phyloP scores from a whole-genome alignment of 305 asterid species.

The Solanum chacoense region DNA sequence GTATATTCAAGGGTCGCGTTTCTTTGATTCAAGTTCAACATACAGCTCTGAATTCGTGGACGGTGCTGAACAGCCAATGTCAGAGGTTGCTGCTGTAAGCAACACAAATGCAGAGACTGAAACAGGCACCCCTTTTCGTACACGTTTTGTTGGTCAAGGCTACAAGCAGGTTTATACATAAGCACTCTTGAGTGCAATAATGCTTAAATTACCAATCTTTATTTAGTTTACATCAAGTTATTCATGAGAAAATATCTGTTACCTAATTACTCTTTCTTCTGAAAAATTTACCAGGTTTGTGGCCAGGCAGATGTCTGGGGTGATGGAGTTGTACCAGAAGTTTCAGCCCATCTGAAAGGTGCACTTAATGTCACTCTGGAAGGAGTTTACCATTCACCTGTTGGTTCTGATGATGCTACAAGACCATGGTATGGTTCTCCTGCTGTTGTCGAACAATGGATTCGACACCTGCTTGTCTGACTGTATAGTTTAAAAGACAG shows the following conservation, averaged over 20 bases:
- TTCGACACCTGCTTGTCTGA: conserved; percentile 61
- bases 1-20: conserved; percentile 72
- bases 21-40: conserved; percentile 30
- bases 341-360: conserved; percentile 92
- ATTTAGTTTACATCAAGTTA: neutral
- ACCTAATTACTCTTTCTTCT: neutral
- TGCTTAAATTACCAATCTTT: neutral
- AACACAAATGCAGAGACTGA: conserved; percentile 16
- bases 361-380: conserved; percentile 67
- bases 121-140: conserved; percentile 35
- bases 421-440: conserved; percentile 97
- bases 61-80: conserved; percentile 21
- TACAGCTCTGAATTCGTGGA: conserved; percentile 13
- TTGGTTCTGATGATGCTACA: conserved; percentile 68
- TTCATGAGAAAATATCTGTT: neutral
- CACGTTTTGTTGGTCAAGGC: conserved; percentile 86
- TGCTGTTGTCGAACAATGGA: conserved; percentile 67
- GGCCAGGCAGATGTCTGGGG: conserved; percentile 94
- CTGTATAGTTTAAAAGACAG: neutral
- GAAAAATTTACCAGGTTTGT: conserved; percentile 49
- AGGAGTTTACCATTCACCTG: conserved; percentile 82
- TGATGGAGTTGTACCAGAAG: conserved; percentile 84
- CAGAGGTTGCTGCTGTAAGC: conserved; percentile 25
- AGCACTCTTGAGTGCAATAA: neutral
- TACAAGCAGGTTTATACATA: conserved; percentile 64